Conservation (phyloP, 169 alveolate genomes). For the Cryptosporidium canis region DNA sequence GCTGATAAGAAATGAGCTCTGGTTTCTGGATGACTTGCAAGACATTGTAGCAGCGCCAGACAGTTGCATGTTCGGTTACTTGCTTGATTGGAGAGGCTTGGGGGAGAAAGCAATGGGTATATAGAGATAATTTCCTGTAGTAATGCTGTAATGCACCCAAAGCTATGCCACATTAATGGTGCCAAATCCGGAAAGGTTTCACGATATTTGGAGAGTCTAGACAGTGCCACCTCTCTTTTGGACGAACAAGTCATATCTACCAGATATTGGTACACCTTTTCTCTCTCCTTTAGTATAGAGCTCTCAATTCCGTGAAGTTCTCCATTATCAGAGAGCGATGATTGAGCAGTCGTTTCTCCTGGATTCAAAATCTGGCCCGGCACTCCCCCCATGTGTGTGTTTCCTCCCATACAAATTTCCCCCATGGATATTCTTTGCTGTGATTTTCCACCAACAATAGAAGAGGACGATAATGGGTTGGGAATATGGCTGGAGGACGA, state of each 20-base stretch:
- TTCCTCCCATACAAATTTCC: neutral
- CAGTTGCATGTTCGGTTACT: conserved; percentile 97
- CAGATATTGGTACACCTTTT: conserved; percentile 87
- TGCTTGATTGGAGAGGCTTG: conserved; percentile 90
- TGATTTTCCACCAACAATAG: neutral
- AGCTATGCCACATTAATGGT: conserved; percentile 97
- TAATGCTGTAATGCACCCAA: conserved; percentile 96
- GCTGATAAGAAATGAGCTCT: conserved; percentile 94
- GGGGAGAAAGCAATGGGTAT: conserved; percentile 91
- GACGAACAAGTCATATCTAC: conserved; percentile 91
- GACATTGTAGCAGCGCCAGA: conserved; percentile 97
- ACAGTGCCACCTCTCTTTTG: conserved; percentile 95
- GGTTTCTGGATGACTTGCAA: conserved; percentile 98
- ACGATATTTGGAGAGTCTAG: conserved; percentile 91
- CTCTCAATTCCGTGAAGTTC: neutral
- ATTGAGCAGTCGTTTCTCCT: conserved; percentile 4
- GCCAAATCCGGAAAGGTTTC: conserved; percentile 95
- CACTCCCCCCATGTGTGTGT: no score
- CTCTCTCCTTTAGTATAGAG: conserved; percentile 22
- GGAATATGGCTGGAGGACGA: neutral
- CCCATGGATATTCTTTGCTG: conserved; percentile 22
- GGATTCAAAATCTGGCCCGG: neutral
- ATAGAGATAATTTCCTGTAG: conserved; percentile 92
- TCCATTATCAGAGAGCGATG: neutral
- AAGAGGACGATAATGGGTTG: neutral